A percentile compares a stretch with the other conserved stretches of the same genome.
Conservation (phyloP, 352 stramenopile genomes). For the Phytophthora pseudosyringae region DNA sequence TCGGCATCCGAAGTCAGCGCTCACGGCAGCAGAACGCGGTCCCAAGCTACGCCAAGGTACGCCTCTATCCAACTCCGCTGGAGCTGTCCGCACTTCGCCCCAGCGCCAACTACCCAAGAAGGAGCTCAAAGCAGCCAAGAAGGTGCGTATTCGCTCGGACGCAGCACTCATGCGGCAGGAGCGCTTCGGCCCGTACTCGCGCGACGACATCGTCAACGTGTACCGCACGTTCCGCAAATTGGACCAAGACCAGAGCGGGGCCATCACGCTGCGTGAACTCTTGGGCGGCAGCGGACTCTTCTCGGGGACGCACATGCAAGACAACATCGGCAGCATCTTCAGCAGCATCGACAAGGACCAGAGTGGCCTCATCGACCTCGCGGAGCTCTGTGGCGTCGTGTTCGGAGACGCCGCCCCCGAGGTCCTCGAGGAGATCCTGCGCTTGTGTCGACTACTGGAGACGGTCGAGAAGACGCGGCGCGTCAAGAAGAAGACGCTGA, state of each 20-base stretch:
- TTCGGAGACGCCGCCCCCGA: constrained; percentile 54
- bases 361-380: constrained; percentile 77
- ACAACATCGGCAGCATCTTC: constrained; percentile 81
- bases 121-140: constrained; percentile 53
- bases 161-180: constrained; percentile 65
- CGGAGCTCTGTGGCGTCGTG: constrained; percentile 63
- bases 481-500: constrained; percentile 59
- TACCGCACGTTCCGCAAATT: constrained; percentile 78
- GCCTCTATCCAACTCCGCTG: constrained; percentile 30
- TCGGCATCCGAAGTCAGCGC: constrained; percentile 26
- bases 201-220: constrained; percentile 74
- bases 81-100: constrained; percentile 10
- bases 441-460: constrained; percentile 60
- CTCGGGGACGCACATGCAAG: constrained; percentile 63
- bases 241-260: constrained; percentile 73
- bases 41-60: constrained; percentile 21
- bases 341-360: constrained; percentile 78
- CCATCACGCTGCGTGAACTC: constrained; percentile 69
- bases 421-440: constrained; percentile 61
- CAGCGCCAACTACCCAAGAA: constrained; percentile 16
- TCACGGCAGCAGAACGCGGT: constrained; percentile 17
- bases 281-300: constrained; percentile 67
- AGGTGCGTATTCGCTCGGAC: constrained; percentile 68
- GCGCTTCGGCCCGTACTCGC: constrained; percentile 67
- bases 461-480: constrained; percentile 59